phyloP scores from a whole-genome alignment of 2,329 filamentous ascomycete genomes.

The Penicillium sp. region DNA sequence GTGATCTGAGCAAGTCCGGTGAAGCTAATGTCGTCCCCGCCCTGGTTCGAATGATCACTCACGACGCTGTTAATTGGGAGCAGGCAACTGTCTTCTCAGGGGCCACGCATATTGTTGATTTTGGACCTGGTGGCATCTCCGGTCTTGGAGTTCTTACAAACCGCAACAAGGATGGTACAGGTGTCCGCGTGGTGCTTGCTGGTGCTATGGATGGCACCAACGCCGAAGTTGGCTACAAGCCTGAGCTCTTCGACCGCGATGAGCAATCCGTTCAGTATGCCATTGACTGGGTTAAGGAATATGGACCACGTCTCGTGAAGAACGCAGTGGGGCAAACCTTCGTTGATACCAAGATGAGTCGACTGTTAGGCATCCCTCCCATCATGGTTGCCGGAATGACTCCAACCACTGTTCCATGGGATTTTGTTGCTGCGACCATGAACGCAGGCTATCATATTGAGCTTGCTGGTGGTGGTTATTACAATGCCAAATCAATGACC shows the following conservation, averaged over 20 bases:
- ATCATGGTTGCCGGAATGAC: conserved; percentile 93
- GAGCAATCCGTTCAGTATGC: conserved; percentile 92
- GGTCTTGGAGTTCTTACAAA: conserved; percentile 92
- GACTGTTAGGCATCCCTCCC: conserved; percentile 75
- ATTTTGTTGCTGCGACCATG: conserved; percentile 47
- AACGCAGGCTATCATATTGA: conserved; percentile 44
- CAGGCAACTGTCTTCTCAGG: conserved; percentile 80
- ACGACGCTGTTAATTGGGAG: conserved; percentile 92
- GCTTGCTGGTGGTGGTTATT: conserved; percentile 45
- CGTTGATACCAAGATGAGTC: conserved; percentile 93
- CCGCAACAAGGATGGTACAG: conserved; percentile 97
- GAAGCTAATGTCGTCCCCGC: conserved; percentile 73
- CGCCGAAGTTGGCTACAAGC: conserved; percentile 89
- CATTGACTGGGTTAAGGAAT: conserved; percentile 94
- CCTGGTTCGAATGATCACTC: conserved; percentile 84
- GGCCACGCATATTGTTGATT: conserved; percentile 91
- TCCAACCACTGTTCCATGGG: conserved; percentile 74
- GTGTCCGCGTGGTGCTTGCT: conserved; percentile 89
- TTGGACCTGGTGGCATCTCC: conserved; percentile 92
- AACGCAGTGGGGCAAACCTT: conserved; percentile 82
- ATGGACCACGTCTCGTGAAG: conserved; percentile 82
- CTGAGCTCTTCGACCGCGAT: conserved; percentile 92
- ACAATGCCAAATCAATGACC: conserved; percentile 69
- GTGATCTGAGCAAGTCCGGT: conserved; percentile 65
- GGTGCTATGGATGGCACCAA: conserved; percentile 84